A percentile compares a stretch with the other conserved stretches of the same genome.
Evolutionary conservation across 306 rosid genomes (phyloP).

Genomic region (Inga laurina): DNA sequence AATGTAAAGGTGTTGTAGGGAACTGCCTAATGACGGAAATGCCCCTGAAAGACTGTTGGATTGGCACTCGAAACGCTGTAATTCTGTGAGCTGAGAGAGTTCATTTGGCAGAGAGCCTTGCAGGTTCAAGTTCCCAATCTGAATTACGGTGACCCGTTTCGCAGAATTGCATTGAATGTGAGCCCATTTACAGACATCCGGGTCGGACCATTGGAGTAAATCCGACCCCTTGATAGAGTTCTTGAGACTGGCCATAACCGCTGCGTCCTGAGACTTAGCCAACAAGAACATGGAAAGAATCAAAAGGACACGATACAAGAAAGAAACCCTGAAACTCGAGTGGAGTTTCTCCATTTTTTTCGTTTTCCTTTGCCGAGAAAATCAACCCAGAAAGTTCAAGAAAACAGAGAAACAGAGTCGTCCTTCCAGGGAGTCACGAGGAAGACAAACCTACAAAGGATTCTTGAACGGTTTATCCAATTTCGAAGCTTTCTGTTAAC

Average conservation of each 20-base stretch:
- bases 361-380: background rate
- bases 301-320: background rate
- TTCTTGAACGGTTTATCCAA: constrained; percentile 33
- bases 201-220: constrained; percentile 53
- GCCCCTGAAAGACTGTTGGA: constrained; percentile 52
- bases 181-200: constrained; percentile 57
- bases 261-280: constrained; percentile 42
- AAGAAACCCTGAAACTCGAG: constrained; percentile 30
- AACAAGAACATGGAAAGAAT: constrained; percentile 1
- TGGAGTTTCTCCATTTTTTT: constrained; percentile 45
- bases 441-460: background rate
- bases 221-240: constrained; percentile 28
- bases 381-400: background rate
- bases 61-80: constrained; percentile 58
- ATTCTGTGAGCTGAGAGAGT: constrained; percentile 38
- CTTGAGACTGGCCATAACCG: constrained; percentile 50
- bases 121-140: constrained; percentile 56
- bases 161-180: constrained; percentile 35
- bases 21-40: constrained; percentile 55
- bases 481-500: background rate
- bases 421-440: background rate
- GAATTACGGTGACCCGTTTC: constrained; percentile 47
- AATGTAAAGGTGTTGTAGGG: constrained; percentile 43
- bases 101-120: constrained; percentile 61
- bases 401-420: background rate